phyloP scores from a whole-genome alignment of 345 rosid genomes.

The Mallotus nudiflorus region DNA sequence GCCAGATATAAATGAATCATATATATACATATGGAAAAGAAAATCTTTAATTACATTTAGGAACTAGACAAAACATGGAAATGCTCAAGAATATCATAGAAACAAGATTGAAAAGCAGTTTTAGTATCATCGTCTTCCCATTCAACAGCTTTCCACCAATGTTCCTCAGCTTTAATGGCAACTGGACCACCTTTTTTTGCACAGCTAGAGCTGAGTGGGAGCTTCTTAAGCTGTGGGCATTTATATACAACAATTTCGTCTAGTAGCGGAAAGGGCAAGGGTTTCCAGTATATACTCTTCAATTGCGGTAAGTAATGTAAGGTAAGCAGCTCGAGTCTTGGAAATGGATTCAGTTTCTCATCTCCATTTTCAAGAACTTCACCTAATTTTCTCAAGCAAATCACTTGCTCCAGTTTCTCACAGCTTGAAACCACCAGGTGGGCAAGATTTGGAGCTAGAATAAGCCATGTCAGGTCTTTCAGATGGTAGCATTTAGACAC shows the following conservation, averaged over 20 bases:
- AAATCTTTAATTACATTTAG: no score
- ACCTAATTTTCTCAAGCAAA: neutral
- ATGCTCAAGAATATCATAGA: neutral
- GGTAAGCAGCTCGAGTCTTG: neutral
- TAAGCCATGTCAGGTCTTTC: neutral
- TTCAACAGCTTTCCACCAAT: constrained; percentile 10
- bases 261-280: constrained; percentile 22
- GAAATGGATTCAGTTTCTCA: neutral
- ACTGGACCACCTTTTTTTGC: constrained; percentile 13
- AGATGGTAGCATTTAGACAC: neutral
- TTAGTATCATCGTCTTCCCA: constrained; percentile 1
- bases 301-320: neutral
- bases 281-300: constrained; percentile 11
- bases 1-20: no score
- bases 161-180: neutral
- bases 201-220: constrained; percentile 24
- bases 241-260: neutral
- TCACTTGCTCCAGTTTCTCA: neutral
- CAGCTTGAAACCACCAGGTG: neutral
- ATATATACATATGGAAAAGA: no score
- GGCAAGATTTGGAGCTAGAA: neutral
- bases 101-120: neutral
- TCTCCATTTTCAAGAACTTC: neutral
- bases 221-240: constrained; percentile 28
- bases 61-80: no score